phyloP scores from a whole-genome alignment of 177 flowering plant species.

The Vitis hybrid region DNA sequence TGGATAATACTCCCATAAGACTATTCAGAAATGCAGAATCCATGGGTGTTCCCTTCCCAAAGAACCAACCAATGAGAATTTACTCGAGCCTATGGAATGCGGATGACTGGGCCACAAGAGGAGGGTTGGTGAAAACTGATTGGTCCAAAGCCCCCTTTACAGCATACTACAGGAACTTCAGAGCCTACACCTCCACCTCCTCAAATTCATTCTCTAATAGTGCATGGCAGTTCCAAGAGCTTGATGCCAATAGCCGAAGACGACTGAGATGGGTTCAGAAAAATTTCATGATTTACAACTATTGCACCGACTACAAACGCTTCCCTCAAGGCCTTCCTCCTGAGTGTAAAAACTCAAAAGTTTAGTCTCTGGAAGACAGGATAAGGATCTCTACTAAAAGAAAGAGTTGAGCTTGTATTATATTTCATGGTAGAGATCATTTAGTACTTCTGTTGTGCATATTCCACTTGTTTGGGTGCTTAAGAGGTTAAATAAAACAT shows the following conservation, averaged over 20 bases:
- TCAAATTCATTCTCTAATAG: slow-evolving; percentile 10
- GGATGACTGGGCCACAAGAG: slow-evolving; percentile 50
- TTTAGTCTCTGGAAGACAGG: neutral
- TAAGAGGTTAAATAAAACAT: too few relatives aligned
- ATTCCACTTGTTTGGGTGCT: neutral
- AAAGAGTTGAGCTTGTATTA: neutral
- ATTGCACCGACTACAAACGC: slow-evolving; percentile 31
- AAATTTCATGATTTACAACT: slow-evolving; percentile 44
- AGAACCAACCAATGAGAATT: slow-evolving; percentile 43
- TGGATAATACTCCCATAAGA: slow-evolving; percentile 43
- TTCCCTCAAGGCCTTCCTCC: slow-evolving; percentile 38
- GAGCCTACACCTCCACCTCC: slow-evolving; percentile 11
- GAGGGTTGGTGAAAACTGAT: slow-evolving; percentile 44
- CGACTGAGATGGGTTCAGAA: slow-evolving; percentile 46
- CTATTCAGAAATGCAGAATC: slow-evolving; percentile 39
- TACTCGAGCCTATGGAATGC: slow-evolving; percentile 52
- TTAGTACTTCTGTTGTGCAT: neutral
- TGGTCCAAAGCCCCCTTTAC: slow-evolving; percentile 48
- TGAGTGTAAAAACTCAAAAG: slow-evolving; percentile 31
- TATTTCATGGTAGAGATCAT: slow-evolving; percentile 5
- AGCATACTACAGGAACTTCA: slow-evolving; percentile 44
- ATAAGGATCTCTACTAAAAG: too few relatives aligned
- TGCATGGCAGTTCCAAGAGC: slow-evolving; percentile 21
- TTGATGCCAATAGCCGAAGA: slow-evolving; percentile 28
- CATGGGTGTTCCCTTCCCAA: slow-evolving; percentile 41